Evolutionary conservation across 495 filamentous ascomycete genomes (phyloP).

Genomic region (Aspergillus bridgeri): DNA sequence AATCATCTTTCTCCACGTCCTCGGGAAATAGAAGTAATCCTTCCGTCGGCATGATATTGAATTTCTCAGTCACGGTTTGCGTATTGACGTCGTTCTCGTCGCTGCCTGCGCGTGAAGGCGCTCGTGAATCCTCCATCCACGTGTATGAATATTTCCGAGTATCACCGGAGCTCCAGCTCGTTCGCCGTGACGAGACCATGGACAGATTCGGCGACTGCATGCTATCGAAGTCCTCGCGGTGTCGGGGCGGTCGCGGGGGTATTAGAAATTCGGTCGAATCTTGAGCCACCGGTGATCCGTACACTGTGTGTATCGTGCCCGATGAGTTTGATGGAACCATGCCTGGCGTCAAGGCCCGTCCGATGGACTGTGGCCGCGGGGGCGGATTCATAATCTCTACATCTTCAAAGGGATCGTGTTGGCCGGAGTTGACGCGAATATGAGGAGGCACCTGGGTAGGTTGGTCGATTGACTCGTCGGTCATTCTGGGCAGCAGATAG

Average conservation of each 20-base stretch:
- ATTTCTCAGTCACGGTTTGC: slow-evolving; percentile 76
- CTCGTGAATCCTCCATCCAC: slow-evolving; percentile 54
- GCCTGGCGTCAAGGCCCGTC: slow-evolving; percentile 18
- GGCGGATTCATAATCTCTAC: slow-evolving; percentile 5
- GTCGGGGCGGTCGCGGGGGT: slow-evolving; percentile 48
- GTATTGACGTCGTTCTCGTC: slow-evolving; percentile 68
- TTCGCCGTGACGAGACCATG: slow-evolving; percentile 49
- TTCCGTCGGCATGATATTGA: slow-evolving; percentile 70
- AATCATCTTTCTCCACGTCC: slow-evolving; percentile 78
- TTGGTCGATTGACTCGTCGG: slow-evolving; percentile 5
- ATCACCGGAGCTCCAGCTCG: slow-evolving; percentile 63
- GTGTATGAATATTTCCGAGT: slow-evolving; percentile 40
- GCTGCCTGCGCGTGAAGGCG: slow-evolving; percentile 58
- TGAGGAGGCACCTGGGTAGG: slow-evolving; percentile 28
- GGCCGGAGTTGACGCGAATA: slow-evolving; percentile 58
- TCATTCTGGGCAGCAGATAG: slow-evolving; percentile 5
- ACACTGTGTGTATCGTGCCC: slow-evolving; percentile 20
- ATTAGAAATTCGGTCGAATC: slow-evolving; percentile 61
- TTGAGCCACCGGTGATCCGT: slow-evolving; percentile 26
- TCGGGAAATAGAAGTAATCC: slow-evolving; percentile 69
- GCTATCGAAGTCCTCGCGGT: slow-evolving; percentile 43
- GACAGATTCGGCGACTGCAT: slow-evolving; percentile 38
- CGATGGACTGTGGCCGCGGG: slow-evolving; percentile 3
- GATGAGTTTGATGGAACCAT: slow-evolving; percentile 13
- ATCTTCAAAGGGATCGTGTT: slow-evolving; percentile 47